Evolutionary conservation across 1,284 basidiomycete genomes (phyloP).

Genomic region (Tylopilus orsonianus): DNA sequence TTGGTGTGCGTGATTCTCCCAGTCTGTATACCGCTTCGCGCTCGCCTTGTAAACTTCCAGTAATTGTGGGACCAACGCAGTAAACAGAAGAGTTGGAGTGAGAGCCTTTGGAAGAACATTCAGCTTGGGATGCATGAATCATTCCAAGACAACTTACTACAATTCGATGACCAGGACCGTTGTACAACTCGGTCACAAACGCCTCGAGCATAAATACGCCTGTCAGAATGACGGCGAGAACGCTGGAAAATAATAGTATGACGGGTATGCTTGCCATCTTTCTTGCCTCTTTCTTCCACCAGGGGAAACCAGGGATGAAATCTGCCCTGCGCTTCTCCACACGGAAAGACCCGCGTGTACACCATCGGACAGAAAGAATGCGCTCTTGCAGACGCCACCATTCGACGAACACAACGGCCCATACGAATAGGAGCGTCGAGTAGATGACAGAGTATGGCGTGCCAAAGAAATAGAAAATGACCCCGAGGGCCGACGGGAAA

Average conservation of each 20-base stretch:
- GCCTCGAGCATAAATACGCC: constrained; percentile 86
- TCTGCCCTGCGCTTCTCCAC: constrained; percentile 77
- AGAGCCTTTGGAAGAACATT: constrained; percentile 52
- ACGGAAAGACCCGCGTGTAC: constrained; percentile 72
- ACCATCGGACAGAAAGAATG: constrained; percentile 77
- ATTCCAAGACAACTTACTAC: constrained; percentile 52
- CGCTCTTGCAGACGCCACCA: constrained; percentile 86
- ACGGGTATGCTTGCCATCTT: constrained; percentile 78
- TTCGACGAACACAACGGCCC: constrained; percentile 86
- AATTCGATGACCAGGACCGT: constrained; percentile 79
- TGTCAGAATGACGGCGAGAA: constrained; percentile 72
- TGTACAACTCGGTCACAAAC: constrained; percentile 83
- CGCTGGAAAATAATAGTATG: constrained; percentile 70
- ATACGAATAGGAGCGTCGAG: constrained; percentile 72
- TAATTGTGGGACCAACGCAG: constrained; percentile 80
- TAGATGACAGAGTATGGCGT: constrained; percentile 78
- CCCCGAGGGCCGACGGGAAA: constrained; percentile 65
- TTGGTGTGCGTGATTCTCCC: constrained; percentile 89
- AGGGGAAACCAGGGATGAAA: constrained; percentile 56
- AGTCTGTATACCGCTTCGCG: constrained; percentile 73
- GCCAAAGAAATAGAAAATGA: constrained; percentile 62
- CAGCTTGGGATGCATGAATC: neutral
- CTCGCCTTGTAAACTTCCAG: constrained; percentile 76
- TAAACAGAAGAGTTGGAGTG: constrained; percentile 83
- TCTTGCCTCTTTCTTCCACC: constrained; percentile 79